These are phyloP conservation scores for Camellia granthamiana DNA, from an alignment of 148 eudicot species.

Conservation along the genomic window DNA sequence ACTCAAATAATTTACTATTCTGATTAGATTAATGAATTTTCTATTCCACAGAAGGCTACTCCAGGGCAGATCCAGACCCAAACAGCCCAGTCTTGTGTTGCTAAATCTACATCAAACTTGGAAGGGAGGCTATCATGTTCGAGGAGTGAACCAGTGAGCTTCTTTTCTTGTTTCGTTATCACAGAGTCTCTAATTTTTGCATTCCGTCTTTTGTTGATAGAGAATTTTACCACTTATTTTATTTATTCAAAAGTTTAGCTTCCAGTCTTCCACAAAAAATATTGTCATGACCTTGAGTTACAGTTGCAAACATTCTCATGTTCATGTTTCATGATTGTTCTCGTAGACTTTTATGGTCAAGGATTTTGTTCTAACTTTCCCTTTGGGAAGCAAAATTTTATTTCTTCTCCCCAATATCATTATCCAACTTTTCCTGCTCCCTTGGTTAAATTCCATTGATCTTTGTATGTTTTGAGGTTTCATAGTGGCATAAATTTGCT, in stretches of 20 bases:
- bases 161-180: conserved; percentile 11
- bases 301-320: neutral
- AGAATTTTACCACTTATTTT: neutral
- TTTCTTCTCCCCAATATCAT: neutral
- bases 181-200: neutral
- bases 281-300: neutral
- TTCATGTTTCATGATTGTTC: neutral
- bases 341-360: neutral
- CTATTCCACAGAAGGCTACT: conserved; percentile 20
- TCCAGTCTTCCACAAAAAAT: neutral
- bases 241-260: neutral
- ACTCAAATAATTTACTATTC: neutral
- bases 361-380: neutral
- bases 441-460: neutral
- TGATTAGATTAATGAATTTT: neutral
- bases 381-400: neutral
- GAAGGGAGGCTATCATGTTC: conserved; percentile 16
- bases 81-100: conserved; percentile 6
- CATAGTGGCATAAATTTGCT: neutral
- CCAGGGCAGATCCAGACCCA: conserved; percentile 20
- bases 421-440: neutral
- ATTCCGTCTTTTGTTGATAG: neutral
- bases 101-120: conserved; percentile 12
- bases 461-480: neutral
- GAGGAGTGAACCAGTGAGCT: conserved; percentile 20